Base-by-base conservation (phyloP, 306 rosid genomes). In the Medicago lupulina region DNA sequence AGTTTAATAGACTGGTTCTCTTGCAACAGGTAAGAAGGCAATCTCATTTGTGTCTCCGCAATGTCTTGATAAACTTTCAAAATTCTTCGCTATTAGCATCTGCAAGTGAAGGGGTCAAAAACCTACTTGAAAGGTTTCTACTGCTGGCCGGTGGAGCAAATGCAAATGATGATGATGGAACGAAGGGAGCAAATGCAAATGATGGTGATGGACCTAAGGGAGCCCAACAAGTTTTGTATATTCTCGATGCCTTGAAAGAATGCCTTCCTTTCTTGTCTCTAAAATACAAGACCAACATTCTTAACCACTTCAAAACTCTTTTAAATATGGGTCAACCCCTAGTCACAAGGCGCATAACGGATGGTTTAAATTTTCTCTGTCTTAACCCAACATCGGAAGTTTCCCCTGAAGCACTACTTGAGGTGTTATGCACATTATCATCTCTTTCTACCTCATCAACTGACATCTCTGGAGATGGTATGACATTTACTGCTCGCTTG, bases 201-300 rank as follows among this genome's bases (percentile, higher is more conserved):
- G 46, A 82, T 25, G 55, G 71, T 44, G 89, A 89, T 76, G 96
- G 89, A 59, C 68, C 87, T 14, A 74, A 65, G 50, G 96, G 90
- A 80, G 97, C 95, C 14, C 92, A 85, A 76, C 92, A 86, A 89
- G 83, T 89, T 77, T 78, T 94, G 18, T 84, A 73, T 83, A 70
- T 88, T 82, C 83, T 94, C 55, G 97, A 94, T 79, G 88, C 95
- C 71, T 85, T 94, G 87, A 87, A 85, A 79, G 97, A 92, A 17
- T 86, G 93, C 51, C 89, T 94, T 80, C 86, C 91, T 60, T 88
- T 83, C 14, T 66, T 94, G 88, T 86, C 95, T 9, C 72, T 72
- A 64, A 88, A 84, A 73, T 85, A 67, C 79, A 92, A 83, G 79
- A 87, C 84, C 3, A 75, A 40, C 51, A 62, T 89, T 67, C 93